phyloP scores from a whole-genome alignment of 331 rosid genomes.

The Malus hybrid region DNA sequence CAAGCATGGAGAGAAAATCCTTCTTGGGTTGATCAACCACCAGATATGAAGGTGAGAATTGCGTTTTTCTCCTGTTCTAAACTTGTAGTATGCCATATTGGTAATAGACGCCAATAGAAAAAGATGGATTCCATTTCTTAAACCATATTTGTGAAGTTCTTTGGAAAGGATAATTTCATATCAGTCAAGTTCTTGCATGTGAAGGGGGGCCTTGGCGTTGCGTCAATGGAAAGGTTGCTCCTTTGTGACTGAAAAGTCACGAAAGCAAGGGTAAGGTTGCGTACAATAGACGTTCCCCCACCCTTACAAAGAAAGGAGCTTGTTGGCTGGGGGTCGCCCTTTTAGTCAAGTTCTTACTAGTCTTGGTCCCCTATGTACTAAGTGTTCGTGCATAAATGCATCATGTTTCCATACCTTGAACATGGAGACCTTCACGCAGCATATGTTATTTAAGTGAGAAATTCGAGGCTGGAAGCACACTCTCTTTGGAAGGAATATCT shows the following conservation, averaged over 20 bases:
- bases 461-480: not conserved
- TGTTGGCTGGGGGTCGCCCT: too few species aligned
- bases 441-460: not conserved
- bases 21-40: constrained; percentile 70
- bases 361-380: not conserved
- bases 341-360: not conserved
- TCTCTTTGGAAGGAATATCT: not conserved
- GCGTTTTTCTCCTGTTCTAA: too few species aligned
- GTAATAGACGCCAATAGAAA: too few species aligned
- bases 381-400: not conserved
- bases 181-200: not conserved
- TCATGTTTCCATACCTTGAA: not conserved
- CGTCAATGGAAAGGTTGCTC: too few species aligned
- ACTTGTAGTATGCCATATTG: not conserved
- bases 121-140: not conserved
- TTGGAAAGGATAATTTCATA: not conserved
- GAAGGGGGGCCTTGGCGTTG: too few species aligned
- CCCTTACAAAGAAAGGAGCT: too few species aligned
- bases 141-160: not conserved
- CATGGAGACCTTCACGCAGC: not conserved
- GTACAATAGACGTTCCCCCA: too few species aligned
- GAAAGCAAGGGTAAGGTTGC: too few species aligned
- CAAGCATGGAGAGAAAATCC: constrained; percentile 85
- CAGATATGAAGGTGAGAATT: constrained; percentile 54
- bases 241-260: too few species aligned